Percentiles rank a stretch among this genome's conserved stretches.
These are phyloP conservation scores for Alopecurus myosuroides DNA, from an alignment of 176 grass and related monocot species.

Conservation along the genomic window DNA sequence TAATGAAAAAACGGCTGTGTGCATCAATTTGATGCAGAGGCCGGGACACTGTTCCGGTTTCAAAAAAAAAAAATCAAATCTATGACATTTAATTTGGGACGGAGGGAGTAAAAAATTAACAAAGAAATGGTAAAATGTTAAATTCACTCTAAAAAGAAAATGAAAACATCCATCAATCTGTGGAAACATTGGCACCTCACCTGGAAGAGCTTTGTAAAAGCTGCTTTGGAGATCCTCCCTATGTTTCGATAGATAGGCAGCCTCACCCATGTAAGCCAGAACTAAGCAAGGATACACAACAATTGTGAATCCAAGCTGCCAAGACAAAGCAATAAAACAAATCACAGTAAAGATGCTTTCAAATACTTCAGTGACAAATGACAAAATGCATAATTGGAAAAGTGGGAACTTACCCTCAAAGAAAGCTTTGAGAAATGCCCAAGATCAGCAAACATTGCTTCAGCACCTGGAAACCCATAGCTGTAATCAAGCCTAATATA, in stretches of 20 bases:
- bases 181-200: conserved; percentile 28
- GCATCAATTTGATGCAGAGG: no score
- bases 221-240: conserved; percentile 79
- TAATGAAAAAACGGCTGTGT: no score
- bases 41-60: no score
- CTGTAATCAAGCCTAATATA: conserved; percentile 4
- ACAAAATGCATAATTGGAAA: background rate
- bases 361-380: background rate
- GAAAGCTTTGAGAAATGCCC: conserved; percentile 88
- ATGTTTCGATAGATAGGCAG: conserved; percentile 82
- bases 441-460: conserved; percentile 97
- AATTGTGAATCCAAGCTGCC: conserved; percentile 71
- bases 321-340: conserved; percentile 30
- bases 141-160: background rate
- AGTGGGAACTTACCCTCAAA: conserved; percentile 36
- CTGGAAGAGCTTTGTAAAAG: conserved; percentile 93
- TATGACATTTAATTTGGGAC: no score
- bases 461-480: conserved; percentile 53
- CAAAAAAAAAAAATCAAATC: no score
- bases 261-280: conserved; percentile 93
- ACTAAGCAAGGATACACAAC: conserved; percentile 89
- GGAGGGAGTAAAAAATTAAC: no score
- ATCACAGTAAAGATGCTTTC: background rate
- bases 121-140: no score
- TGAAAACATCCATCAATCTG: background rate